A percentile compares a stretch with the other conserved stretches of the same genome.
Conservation (phyloP, 495 filamentous ascomycete species). For the Glonium stellatum region DNA sequence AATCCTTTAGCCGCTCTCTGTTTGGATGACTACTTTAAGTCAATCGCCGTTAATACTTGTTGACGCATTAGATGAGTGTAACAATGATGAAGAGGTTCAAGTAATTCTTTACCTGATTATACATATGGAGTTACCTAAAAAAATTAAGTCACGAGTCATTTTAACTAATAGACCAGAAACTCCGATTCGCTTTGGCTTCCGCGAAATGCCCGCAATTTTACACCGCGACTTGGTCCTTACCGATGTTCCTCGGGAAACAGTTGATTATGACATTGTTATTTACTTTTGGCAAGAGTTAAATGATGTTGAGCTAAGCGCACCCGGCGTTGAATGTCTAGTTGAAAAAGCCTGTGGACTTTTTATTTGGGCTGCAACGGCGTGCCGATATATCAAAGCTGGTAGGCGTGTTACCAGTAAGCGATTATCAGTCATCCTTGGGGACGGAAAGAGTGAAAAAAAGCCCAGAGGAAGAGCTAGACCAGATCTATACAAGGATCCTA, state of each 20-base stretch:
- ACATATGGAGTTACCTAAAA: constrained; percentile 12
- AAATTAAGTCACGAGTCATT: constrained; percentile 27
- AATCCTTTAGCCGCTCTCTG: constrained; percentile 1
- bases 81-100: constrained; percentile 20
- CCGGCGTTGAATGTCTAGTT: constrained; percentile 20
- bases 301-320: background rate
- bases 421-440: background rate
- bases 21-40: background rate
- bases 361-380: constrained; percentile 22
- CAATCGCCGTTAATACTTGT: constrained; percentile 22
- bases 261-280: constrained; percentile 34
- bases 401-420: background rate
- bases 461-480: constrained; percentile 10
- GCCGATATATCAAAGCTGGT: constrained; percentile 13
- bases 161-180: constrained; percentile 36
- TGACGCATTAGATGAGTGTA: constrained; percentile 36
- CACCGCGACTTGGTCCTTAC: constrained; percentile 30
- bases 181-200: constrained; percentile 26
- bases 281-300: constrained; percentile 26
- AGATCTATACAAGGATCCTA: constrained; percentile 21
- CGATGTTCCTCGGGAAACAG: constrained; percentile 25
- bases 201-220: background rate
- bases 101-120: constrained; percentile 29
- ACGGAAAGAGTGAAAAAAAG: background rate
- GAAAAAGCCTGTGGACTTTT: constrained; percentile 33